These are phyloP conservation scores for Fusarium longipes DNA, from an alignment of 2,329 filamentous ascomycete genomes.

Conservation along the genomic window DNA sequence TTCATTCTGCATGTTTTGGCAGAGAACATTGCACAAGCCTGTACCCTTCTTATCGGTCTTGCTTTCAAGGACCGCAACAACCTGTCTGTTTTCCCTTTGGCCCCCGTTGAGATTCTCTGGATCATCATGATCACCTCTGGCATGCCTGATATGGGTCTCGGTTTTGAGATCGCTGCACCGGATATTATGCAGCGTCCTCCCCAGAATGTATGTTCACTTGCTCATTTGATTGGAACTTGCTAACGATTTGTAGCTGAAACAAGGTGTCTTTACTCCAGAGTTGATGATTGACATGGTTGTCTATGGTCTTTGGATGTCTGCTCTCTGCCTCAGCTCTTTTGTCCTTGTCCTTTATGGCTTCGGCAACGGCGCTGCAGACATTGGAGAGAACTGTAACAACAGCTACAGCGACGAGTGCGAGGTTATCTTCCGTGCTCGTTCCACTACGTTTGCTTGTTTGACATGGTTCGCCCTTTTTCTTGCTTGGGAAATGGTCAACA, in stretches of 20 bases:
- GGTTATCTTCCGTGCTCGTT: conserved; percentile 74
- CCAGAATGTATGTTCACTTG: conserved; percentile 61
- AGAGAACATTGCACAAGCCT: conserved; percentile 76
- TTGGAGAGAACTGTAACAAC: conserved; percentile 70
- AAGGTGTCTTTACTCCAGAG: conserved; percentile 73
- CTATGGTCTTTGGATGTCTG: conserved; percentile 75
- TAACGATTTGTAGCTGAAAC: conserved; percentile 46
- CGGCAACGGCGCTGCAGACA: conserved; percentile 60
- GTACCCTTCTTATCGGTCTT: conserved; percentile 74
- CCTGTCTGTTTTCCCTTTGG: conserved; percentile 76
- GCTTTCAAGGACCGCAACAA: conserved; percentile 73
- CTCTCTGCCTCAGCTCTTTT: conserved; percentile 66
- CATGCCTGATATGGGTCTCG: conserved; percentile 79
- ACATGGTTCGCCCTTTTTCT: conserved; percentile 81
- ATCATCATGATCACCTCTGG: conserved; percentile 83
- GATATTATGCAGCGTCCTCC: conserved; percentile 78
- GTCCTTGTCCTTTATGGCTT: conserved; percentile 62
- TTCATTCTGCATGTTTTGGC: conserved; percentile 75
- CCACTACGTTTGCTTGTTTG: conserved; percentile 76
- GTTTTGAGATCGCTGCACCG: conserved; percentile 74
- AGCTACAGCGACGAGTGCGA: conserved; percentile 64
- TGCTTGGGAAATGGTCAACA: conserved; percentile 79
- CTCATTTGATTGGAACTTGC: neutral
- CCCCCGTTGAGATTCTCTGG: conserved; percentile 81
- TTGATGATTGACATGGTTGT: conserved; percentile 73